A percentile compares a stretch with the other conserved stretches of the same genome.
Conservation (phyloP, 495 filamentous ascomycete species). For the Aspergillus kassunensis region DNA sequence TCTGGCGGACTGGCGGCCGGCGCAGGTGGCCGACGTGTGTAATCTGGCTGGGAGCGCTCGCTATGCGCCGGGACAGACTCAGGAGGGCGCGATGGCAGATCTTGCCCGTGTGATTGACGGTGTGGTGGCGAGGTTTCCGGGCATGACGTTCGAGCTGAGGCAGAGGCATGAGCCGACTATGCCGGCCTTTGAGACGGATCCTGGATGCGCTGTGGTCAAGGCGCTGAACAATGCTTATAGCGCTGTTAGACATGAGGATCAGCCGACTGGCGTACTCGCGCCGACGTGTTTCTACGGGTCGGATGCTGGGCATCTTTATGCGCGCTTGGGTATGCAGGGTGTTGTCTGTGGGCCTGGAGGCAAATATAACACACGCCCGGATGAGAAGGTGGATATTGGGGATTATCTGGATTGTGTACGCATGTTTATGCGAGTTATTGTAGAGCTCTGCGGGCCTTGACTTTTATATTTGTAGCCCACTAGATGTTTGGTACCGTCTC, state of each 20-base stretch:
- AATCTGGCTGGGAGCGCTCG: not conserved
- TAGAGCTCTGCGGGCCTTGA: not conserved
- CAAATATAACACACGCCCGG: not conserved
- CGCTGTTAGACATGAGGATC: not conserved
- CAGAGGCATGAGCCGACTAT: not conserved
- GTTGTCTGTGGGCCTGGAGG: not conserved
- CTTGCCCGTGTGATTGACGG: not conserved
- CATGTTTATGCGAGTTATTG: not conserved
- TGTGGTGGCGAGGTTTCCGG: not conserved
- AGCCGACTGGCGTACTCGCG: not conserved
- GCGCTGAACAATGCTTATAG: no score
- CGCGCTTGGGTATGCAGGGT: not conserved
- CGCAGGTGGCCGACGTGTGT: not conserved
- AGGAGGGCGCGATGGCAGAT: not conserved
- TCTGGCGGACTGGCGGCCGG: not conserved
- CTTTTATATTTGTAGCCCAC: no score
- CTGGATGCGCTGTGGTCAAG: no score
- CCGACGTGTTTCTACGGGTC: not conserved
- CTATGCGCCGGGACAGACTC: not conserved
- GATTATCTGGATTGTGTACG: not conserved
- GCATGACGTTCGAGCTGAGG: not conserved
- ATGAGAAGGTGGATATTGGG: not conserved
- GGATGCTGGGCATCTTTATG: not conserved
- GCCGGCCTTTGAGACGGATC: not conserved
- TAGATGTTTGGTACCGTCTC: no score